Evolutionary conservation across 768 basidiomycete genomes (phyloP).

Genomic region (Tylopilus sp.): DNA sequence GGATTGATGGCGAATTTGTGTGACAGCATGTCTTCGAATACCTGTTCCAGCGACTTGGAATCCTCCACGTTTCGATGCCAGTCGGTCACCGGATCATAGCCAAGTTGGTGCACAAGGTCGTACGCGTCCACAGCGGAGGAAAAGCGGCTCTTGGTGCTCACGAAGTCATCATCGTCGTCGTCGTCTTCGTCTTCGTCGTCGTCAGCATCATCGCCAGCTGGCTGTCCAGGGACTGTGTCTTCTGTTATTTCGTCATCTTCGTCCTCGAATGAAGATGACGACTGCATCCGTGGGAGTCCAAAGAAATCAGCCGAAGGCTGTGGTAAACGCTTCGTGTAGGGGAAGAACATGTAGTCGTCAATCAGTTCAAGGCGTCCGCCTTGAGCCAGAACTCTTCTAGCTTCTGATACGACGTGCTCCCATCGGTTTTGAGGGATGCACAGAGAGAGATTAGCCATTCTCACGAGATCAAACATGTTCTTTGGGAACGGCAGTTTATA

Average conservation of each 20-base stretch:
- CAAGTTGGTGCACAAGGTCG: conserved; percentile 13
- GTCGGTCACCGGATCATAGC: conserved; percentile 28
- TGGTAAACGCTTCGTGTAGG: conserved; percentile 40
- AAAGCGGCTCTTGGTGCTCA: conserved; percentile 30
- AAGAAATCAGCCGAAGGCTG: conserved; percentile 12
- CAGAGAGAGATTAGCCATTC: conserved; percentile 66
- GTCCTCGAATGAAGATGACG: conserved; percentile 20
- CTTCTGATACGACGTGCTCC: conserved; percentile 57
- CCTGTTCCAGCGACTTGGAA: conserved; percentile 48
- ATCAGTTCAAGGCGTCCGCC: conserved; percentile 71
- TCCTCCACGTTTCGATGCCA: conserved; percentile 41
- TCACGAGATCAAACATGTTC: conserved; percentile 65
- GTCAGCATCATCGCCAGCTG: conserved; percentile 6
- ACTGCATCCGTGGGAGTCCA: neutral
- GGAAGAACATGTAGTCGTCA: conserved; percentile 68
- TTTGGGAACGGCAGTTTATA: conserved; percentile 59
- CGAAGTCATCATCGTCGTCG: conserved; percentile 29
- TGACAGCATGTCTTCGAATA: conserved; percentile 59
- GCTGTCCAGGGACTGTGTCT: conserved; percentile 16
- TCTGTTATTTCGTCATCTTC: conserved; percentile 22
- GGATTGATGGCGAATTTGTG: conserved; percentile 50
- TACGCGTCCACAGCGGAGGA: conserved; percentile 22
- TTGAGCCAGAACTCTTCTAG: conserved; percentile 54
- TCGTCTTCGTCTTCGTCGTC: conserved; percentile 35
- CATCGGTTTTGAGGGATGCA: conserved; percentile 61